phyloP scores from a whole-genome alignment of 352 stramenopile species.

The Globisporangium nodosum region DNA sequence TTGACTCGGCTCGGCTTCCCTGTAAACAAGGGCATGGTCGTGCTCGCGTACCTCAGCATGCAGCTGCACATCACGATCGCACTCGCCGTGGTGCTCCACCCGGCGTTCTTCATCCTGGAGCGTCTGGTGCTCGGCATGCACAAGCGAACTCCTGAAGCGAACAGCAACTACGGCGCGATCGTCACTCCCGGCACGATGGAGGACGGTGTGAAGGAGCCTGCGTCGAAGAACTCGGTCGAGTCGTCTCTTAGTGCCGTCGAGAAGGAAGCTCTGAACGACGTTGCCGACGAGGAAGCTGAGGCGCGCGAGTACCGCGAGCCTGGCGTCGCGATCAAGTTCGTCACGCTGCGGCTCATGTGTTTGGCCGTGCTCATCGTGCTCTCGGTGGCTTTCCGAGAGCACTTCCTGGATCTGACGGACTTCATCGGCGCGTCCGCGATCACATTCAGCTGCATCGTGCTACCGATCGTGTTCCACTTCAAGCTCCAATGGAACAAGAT shows the following conservation, averaged over 20 bases:
- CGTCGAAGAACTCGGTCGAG: too few relatives aligned
- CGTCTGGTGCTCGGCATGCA: constrained; percentile 62
- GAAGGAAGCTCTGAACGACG: too few relatives aligned
- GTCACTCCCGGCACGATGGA: not conserved
- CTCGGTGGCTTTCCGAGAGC: constrained; percentile 13
- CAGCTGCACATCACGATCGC: constrained; percentile 41
- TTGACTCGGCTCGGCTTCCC: constrained; percentile 42
- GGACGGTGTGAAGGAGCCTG: not conserved
- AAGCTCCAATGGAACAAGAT: constrained; percentile 21
- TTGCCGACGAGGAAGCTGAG: constrained; percentile 1
- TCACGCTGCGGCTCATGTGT: constrained; percentile 4
- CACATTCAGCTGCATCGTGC: constrained; percentile 22
- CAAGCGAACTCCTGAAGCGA: constrained; percentile 9
- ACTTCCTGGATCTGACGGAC: constrained; percentile 10
- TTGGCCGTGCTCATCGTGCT: constrained; percentile 8
- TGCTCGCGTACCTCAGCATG: constrained; percentile 57
- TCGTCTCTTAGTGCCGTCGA: too few relatives aligned
- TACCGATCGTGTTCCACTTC: constrained; percentile 23
- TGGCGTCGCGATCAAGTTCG: constrained; percentile 13
- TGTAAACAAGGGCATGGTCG: constrained; percentile 30
- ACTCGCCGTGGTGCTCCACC: constrained; percentile 43
- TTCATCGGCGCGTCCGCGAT: constrained; percentile 25
- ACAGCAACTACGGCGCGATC: too few relatives aligned
- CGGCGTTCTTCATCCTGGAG: constrained; percentile 56
- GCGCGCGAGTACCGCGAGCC: constrained; percentile 12